A percentile compares a stretch with the other conserved stretches of the same genome.
These are phyloP conservation scores for Chlorella sp. DNA, from an alignment of 139 green algal species.

Conservation along the genomic window DNA sequence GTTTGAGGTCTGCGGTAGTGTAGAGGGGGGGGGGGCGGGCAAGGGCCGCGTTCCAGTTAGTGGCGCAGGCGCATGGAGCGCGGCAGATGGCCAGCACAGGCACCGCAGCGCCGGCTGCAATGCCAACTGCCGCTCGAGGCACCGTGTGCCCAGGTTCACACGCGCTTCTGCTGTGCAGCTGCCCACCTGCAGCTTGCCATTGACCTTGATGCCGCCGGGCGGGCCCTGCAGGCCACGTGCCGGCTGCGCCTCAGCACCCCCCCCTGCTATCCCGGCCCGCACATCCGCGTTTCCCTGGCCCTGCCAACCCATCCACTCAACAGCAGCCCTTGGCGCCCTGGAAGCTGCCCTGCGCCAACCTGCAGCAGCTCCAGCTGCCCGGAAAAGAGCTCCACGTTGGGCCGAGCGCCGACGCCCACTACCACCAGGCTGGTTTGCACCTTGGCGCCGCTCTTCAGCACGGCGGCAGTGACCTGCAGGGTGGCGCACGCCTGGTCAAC, in stretches of 20 bases:
- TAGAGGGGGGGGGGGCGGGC: not conserved
- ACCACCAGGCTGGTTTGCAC: conserved; percentile 76
- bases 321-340: too few relatives aligned
- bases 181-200: conserved; percentile 58
- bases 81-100: not conserved
- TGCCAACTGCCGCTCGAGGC: not conserved
- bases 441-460: conserved; percentile 63
- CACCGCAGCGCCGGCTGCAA: not conserved
- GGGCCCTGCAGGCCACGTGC: too few relatives aligned
- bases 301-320: too few relatives aligned
- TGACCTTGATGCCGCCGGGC: conserved; percentile 81
- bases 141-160: too few relatives aligned
- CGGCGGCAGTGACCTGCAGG: conserved; percentile 49
- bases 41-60: not conserved
- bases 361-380: conserved; percentile 59
- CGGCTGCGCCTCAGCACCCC: too few relatives aligned
- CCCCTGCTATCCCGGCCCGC: too few relatives aligned
- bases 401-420: conserved; percentile 79
- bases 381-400: conserved; percentile 72
- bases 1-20: conserved; percentile 50
- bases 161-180: too few relatives aligned
- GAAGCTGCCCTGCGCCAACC: too few relatives aligned
- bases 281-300: too few relatives aligned
- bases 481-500: too few relatives aligned
- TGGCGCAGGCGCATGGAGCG: not conserved